Conservation (phyloP, 805 yeast genomes). For the Kodamaea laetipori region DNA sequence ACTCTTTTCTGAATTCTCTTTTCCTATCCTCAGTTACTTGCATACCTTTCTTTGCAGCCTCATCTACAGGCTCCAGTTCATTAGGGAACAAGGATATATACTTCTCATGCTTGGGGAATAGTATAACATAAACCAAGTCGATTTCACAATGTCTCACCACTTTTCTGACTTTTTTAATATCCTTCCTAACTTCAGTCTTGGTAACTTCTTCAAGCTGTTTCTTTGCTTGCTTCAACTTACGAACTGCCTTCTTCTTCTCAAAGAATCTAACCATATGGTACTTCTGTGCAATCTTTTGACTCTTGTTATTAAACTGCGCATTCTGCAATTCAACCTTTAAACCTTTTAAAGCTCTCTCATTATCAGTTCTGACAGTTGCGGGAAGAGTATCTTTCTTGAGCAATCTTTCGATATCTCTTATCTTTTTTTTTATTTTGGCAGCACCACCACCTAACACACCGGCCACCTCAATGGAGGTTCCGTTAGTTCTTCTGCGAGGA, state of each 20-base stretch:
- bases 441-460: slow-evolving; percentile 34
- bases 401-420: slow-evolving; percentile 81
- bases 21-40: slow-evolving; percentile 46
- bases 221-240: slow-evolving; percentile 60
- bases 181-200: slow-evolving; percentile 37
- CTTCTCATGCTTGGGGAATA: slow-evolving; percentile 78
- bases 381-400: slow-evolving; percentile 61
- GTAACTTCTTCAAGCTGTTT: slow-evolving; percentile 39
- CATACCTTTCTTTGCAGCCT: slow-evolving; percentile 43
- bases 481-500: slow-evolving; percentile 20
- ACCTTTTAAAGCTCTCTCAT: slow-evolving; percentile 75
- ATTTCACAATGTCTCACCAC: slow-evolving; percentile 57
- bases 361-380: slow-evolving; percentile 63
- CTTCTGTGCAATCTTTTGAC: slow-evolving; percentile 60
- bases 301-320: slow-evolving; percentile 46
- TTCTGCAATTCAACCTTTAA: slow-evolving; percentile 57
- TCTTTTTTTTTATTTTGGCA: slow-evolving; percentile 74
- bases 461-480: slow-evolving; percentile 29
- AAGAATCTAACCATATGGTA: slow-evolving; percentile 94
- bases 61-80: slow-evolving; percentile 23
- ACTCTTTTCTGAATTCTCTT: slow-evolving; percentile 47
- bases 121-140: slow-evolving; percentile 72
- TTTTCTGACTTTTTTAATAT: slow-evolving; percentile 48
- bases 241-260: slow-evolving; percentile 80
- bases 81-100: slow-evolving; percentile 77